These are phyloP conservation scores for Talaromyces wortmannii DNA, from an alignment of 495 filamentous ascomycete genomes.

Conservation along the genomic window DNA sequence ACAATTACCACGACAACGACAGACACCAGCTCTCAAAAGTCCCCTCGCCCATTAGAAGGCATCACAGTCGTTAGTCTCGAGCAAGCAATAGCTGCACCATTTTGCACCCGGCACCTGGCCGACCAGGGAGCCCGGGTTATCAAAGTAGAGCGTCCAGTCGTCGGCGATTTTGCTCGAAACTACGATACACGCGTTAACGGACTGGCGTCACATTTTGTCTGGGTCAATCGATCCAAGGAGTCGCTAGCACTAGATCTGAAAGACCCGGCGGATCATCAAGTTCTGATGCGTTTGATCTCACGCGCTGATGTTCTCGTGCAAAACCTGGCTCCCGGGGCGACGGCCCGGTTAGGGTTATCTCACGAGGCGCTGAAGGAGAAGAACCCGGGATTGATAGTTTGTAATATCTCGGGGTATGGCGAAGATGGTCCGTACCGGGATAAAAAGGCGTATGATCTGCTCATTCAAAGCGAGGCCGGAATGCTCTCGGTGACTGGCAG, in stretches of 20 bases:
- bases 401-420: conserved; percentile 47
- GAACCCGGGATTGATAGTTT: conserved; percentile 41
- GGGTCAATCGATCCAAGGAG: conserved; percentile 48
- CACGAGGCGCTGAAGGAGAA: conserved; percentile 28
- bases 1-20: neutral
- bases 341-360: conserved; percentile 37
- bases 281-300: conserved; percentile 35
- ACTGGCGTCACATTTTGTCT: conserved; percentile 43
- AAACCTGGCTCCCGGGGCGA: conserved; percentile 43
- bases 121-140: conserved; percentile 47
- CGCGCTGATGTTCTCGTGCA: conserved; percentile 45
- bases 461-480: conserved; percentile 48
- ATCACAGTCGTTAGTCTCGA: conserved; percentile 45
- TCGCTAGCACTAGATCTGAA: conserved; percentile 42
- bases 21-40: neutral
- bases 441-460: conserved; percentile 51
- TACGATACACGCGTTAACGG: conserved; percentile 43
- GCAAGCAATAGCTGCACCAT: conserved; percentile 46
- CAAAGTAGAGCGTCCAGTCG: conserved; percentile 42
- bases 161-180: conserved; percentile 43
- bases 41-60: conserved; percentile 29
- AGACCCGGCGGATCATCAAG: conserved; percentile 25
- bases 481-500: conserved; percentile 45
- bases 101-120: conserved; percentile 45
- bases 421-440: conserved; percentile 41